Conservation (phyloP, 805 yeast species). For the Priceomyces carsonii region DNA sequence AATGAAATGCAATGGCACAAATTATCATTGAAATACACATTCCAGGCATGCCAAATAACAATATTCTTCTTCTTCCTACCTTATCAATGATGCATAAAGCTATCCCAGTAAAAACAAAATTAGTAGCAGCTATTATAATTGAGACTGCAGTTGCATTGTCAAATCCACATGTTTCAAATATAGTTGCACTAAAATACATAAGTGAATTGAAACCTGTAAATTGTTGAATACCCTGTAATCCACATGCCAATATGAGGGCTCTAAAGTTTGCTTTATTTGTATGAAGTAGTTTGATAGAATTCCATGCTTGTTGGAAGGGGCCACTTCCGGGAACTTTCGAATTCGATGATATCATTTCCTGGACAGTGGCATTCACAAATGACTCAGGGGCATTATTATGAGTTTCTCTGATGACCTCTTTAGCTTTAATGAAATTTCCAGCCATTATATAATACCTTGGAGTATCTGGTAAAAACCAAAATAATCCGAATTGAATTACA, state of each 20-base stretch:
- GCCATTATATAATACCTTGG: slow-evolving; percentile 86
- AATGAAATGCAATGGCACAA: slow-evolving; percentile 92
- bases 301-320: slow-evolving; percentile 53
- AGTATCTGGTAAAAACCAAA: slow-evolving; percentile 90
- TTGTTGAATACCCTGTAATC: slow-evolving; percentile 94
- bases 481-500: slow-evolving; percentile 69
- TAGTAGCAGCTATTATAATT: slow-evolving; percentile 89
- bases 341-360: slow-evolving; percentile 56
- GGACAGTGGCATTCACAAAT: slow-evolving; percentile 64
- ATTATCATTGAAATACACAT: slow-evolving; percentile 76
- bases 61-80: slow-evolving; percentile 83
- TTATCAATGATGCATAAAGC: slow-evolving; percentile 87
- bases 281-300: slow-evolving; percentile 64
- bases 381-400: slow-evolving; percentile 65
- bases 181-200: slow-evolving; percentile 92
- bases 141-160: slow-evolving; percentile 91
- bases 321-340: slow-evolving; percentile 41
- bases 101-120: slow-evolving; percentile 80
- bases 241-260: slow-evolving; percentile 88
- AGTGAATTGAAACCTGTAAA: slow-evolving; percentile 95
- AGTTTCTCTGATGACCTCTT: slow-evolving; percentile 59
- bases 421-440: slow-evolving; percentile 65
- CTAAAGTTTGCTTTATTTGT: slow-evolving; percentile 76
- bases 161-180: slow-evolving; percentile 90
- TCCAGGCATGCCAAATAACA: slow-evolving; percentile 79